Evolutionary conservation across 768 basidiomycete genomes (phyloP).

Genomic region (Naganishia friedmannii): DNA sequence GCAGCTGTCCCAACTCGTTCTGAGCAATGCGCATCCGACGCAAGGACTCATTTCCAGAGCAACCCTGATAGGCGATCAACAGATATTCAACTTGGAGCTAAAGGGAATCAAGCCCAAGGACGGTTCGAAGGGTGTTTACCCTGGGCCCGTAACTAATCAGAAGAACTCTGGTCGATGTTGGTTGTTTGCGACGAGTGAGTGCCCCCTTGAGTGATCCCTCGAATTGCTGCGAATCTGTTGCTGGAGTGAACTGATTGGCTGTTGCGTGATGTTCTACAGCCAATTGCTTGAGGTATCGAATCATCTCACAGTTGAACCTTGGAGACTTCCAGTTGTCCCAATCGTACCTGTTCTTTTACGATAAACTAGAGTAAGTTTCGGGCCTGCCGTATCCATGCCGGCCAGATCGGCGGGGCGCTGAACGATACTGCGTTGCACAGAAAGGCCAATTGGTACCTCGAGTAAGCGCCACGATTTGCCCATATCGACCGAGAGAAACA

Average conservation of each 20-base stretch:
- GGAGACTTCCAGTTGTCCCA: conserved; percentile 89
- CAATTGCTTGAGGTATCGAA: conserved; percentile 67
- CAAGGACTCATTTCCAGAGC: conserved; percentile 41
- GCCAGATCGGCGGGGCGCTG: no score
- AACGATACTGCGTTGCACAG: background rate
- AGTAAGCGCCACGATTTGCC: conserved; percentile 50
- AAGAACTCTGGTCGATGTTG: conserved; percentile 87
- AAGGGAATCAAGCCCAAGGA: conserved; percentile 37
- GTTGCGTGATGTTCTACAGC: conserved; percentile 29
- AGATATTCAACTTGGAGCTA: conserved; percentile 74
- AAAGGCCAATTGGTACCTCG: conserved; percentile 86
- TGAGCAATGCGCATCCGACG: conserved; percentile 46
- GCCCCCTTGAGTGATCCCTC: background rate
- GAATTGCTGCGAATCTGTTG: background rate
- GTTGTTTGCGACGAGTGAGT: conserved; percentile 89
- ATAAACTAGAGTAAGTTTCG: conserved; percentile 67
- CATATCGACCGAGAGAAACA: background rate
- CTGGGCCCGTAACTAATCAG: conserved; percentile 80
- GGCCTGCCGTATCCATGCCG: background rate
- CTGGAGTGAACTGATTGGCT: conserved; percentile 14
- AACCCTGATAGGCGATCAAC: conserved; percentile 39
- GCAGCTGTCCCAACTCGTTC: conserved; percentile 43
- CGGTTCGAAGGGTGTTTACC: conserved; percentile 62
- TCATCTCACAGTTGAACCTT: conserved; percentile 80
- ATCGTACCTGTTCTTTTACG: conserved; percentile 92